These are phyloP conservation scores for Aspergillus avenaceus DNA, from an alignment of 495 filamentous ascomycete genomes.

Conservation along the genomic window DNA sequence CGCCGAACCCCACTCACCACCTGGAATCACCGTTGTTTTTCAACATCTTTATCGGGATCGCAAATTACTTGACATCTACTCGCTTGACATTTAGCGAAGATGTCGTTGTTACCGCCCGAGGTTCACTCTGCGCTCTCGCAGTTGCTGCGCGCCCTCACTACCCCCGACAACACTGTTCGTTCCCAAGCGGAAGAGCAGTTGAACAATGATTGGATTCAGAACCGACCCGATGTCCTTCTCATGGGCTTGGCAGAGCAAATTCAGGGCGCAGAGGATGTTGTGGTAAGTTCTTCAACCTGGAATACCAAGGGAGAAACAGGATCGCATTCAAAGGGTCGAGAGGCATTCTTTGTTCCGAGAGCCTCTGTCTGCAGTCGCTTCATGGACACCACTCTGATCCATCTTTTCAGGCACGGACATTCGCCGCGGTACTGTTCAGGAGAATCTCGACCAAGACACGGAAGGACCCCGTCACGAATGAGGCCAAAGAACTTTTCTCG, in stretches of 20 bases:
- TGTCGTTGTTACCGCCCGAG: slow-evolving; percentile 82
- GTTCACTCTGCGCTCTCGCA: slow-evolving; percentile 76
- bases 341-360: neutral
- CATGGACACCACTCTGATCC: neutral
- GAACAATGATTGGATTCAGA: slow-evolving; percentile 79
- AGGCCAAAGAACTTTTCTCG: slow-evolving; percentile 77
- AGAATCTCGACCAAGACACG: slow-evolving; percentile 83
- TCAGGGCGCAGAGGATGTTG: slow-evolving; percentile 60
- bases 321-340: slow-evolving; percentile 1
- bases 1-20: slow-evolving; percentile 12
- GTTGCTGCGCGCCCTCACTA: slow-evolving; percentile 81
- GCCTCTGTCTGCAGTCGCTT: neutral
- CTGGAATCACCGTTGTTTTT: slow-evolving; percentile 18
- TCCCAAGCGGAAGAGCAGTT: slow-evolving; percentile 84
- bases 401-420: slow-evolving; percentile 66
- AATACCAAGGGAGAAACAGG: slow-evolving; percentile 1
- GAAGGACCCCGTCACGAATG: slow-evolving; percentile 65
- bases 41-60: slow-evolving; percentile 5
- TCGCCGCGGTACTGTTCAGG: slow-evolving; percentile 91
- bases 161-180: slow-evolving; percentile 82
- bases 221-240: slow-evolving; percentile 77
- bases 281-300: slow-evolving; percentile 50
- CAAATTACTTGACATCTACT: slow-evolving; percentile 9
- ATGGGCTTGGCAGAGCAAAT: slow-evolving; percentile 95
- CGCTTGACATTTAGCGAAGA: slow-evolving; percentile 36